These are phyloP conservation scores for Phytophthora kernoviae DNA, from an alignment of 352 stramenopile genomes.

Conservation along the genomic window DNA sequence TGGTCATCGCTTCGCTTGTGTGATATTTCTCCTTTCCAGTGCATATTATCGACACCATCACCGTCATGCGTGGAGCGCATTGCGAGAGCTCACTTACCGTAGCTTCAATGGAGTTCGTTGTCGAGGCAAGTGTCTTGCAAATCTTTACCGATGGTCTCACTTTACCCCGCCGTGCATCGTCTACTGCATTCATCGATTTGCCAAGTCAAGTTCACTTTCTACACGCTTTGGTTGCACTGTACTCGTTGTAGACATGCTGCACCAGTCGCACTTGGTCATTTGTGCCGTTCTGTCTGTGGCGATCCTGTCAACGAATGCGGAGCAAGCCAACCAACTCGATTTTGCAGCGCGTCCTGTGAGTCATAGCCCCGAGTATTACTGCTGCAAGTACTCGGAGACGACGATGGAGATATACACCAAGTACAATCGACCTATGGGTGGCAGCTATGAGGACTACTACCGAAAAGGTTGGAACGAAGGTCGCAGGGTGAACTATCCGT, in stretches of 20 bases:
- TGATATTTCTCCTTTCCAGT: background rate
- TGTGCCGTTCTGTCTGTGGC: background rate
- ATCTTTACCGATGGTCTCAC: background rate
- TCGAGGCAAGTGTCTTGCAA: background rate
- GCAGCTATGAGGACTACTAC: conserved; percentile 27
- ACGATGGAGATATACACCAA: conserved; percentile 24
- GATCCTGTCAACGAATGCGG: background rate
- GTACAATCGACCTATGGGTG: conserved; percentile 23
- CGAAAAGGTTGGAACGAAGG: conserved; percentile 22
- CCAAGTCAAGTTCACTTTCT: background rate
- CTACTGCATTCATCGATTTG: conserved; percentile 2
- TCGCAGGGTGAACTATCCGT: conserved; percentile 28
- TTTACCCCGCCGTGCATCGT: background rate
- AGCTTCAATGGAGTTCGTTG: background rate
- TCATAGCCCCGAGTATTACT: conserved; percentile 25
- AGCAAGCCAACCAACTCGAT: conserved; percentile 14
- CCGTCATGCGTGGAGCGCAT: background rate
- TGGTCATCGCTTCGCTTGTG: background rate
- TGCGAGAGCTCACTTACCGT: background rate
- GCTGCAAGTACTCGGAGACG: conserved; percentile 8
- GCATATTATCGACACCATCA: background rate
- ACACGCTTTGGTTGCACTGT: background rate
- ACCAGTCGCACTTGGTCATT: background rate
- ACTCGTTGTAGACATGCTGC: background rate
- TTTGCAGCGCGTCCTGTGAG: conserved; percentile 18